Base-by-base conservation (phyloP, 225 moss, liverwort and hornwort genomes). In the Pseudisothecium myosuroides region DNA sequence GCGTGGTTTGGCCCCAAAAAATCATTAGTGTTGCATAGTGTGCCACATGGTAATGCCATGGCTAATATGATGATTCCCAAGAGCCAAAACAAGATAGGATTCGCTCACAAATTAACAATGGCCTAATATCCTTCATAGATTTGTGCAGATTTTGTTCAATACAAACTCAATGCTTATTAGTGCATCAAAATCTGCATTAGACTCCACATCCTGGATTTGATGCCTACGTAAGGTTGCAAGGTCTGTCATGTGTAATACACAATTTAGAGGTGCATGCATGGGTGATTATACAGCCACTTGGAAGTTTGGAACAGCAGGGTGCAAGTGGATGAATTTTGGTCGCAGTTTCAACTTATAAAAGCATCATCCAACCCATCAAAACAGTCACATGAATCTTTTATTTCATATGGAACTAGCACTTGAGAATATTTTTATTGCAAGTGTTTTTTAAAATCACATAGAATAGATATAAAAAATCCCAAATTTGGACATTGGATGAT, bases 11-110 rank as follows among this genome's bases (percentile, higher is more conserved):
- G 24, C 24, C 14, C 67, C 0, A 21, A 69, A 39, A 69, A 8
- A 2, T 69, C 24, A 20, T 2, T 0, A 23, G 2, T n/a, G 21
- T 67, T 0, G 3, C 5, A 32, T 22, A 1, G 39, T 24, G 21
- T 5, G 0, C 4, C 26, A 69, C 14, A 9, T 41, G 26, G 0
- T 15, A 71, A 39, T 81, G 11, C 29, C 13, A 18, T 43, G 61
- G 43, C 14, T 24, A 60, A 29, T 60, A 29, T 6, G 10, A 47
- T 74, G 47, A 74, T 3, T 19, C 3, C 4, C 4, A 47, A 47
- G 29, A 31, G 47, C 31, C 4, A 74, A 47, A 49, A 74, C 31
- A 31, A 47, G 19, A 11, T 74, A 74, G 31, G 31, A 74, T 28
- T 74, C 4, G 4, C 31, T 47, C 18, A 74, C 47, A 74, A 47